Evolutionary conservation across 768 basidiomycete genomes (phyloP), one percentile per base, ranked within the genome.

Genomic region (Naganishia kalamii): DNA sequence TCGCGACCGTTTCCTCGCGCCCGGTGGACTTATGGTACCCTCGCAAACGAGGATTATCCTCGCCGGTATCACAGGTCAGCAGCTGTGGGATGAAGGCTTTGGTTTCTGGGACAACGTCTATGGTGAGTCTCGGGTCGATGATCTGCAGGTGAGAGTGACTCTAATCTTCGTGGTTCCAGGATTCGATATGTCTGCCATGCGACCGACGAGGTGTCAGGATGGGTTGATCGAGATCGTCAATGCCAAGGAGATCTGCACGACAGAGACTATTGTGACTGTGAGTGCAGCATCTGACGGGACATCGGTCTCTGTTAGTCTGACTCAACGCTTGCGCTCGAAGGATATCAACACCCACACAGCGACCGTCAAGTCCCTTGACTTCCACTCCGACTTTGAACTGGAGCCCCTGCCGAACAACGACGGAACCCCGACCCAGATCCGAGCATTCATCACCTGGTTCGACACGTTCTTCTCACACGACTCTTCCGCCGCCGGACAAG

Each of bases 71-170:
- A 89, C 91, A 47, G 90, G 85, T 2, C 81, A 80, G 7, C 86
- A 88, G 61, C 81, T 90, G 40, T 82, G 83, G 76, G 87, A 88
- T 72, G 90, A 94, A n/a, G 83, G 88, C 4, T 82, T 96, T 21
- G 84, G 82, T 1, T 97, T 92, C 77, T 98, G 94, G 94, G 81
- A 84, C 59, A 88, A 92, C 72, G 84, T 97, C 3, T 94, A 97
- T 70, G 92, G 92, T 90, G 70, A 21, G 83, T 74, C 32, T 15
- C 40, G 4, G 37, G 4, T 8, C n/a, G 33, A 32, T 12, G 2
- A 27, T 23, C 21, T 15, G 15, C 61, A 15, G 8, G 21, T 12
- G n/a, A 5, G 49, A 40, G 25, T 50, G 7, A 19, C 29, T 37
- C 23, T 46, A 11, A 54, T 13, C n/a, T 40, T 70, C 5, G 7